Base-by-base conservation (phyloP, 495 filamentous ascomycete genomes). In the Trichoderma orchidacearum region DNA sequence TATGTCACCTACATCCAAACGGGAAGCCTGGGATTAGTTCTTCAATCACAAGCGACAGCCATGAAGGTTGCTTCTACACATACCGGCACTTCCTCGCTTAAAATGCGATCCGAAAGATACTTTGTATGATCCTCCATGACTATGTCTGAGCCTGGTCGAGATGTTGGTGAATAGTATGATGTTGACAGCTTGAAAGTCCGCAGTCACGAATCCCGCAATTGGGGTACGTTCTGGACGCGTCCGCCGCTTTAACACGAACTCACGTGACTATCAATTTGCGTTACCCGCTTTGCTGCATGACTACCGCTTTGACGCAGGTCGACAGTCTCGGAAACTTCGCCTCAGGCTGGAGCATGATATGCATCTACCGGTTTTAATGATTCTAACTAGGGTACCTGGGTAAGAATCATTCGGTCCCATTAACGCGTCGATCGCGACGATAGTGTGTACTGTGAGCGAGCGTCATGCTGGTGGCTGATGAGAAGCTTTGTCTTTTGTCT, bases 51-150 rank as follows among this genome's bases (percentile, higher is more conserved):
- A 9, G 15, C 3, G 32, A 11, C 7, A 35, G 38, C 27, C 15
- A 31, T 35, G 6, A 61, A 62, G 56, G 50, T 38, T 5, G 52
- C 51, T 15, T 17, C 53, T 13, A 29, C 34, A 65, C 79, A 32
- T 70, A 88, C 86, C 52, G 80, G 74, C 54, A 72, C 75, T 45
- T 75, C 75, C 61, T 89, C 86, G 67, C 77, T 85, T 59, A 89
- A 68, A 30, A 90, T 79, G 61, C 74, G 75, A 41, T 78, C 76
- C 3, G 83, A 83, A n/a, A 90, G 72, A 62, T 78, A 88, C 25
- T 72, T 76, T 58, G 77, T 81, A 59, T 80, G 79, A 55, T 84
- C 79, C 6, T 75, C 72, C 79, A 82, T 82, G n/a, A 25, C 21
- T 30, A 6, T 12, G 27, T 28, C 8, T 31, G 8, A 3, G 45